A percentile compares a stretch with the other conserved stretches of the same genome.
phyloP scores from a whole-genome alignment of 2,329 filamentous ascomycete genomes.

The Phialophora verrucosa region DNA sequence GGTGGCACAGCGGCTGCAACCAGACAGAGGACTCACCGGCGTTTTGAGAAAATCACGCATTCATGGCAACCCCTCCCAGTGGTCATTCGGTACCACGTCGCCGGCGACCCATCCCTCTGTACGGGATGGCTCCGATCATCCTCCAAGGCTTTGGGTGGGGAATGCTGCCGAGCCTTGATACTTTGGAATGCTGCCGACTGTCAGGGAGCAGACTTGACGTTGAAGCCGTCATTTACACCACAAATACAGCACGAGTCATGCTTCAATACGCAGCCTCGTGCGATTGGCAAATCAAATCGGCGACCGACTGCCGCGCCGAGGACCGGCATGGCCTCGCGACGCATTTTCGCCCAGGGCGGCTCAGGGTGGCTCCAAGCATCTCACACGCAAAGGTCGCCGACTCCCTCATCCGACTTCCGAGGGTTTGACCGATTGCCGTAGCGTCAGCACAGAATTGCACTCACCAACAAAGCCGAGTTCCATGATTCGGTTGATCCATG shows the following conservation, averaged over 20 bases:
- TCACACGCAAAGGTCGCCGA: not conserved
- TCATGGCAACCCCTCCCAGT: not conserved
- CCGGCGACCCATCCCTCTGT: not conserved
- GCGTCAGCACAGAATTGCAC: not conserved
- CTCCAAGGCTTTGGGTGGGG: constrained; percentile 8
- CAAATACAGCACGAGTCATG: constrained; percentile 9
- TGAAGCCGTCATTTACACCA: constrained; percentile 13
- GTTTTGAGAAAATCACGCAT: constrained; percentile 9
- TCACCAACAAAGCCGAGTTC: not conserved
- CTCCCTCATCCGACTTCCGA: constrained; percentile 1
- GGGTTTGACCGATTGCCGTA: constrained; percentile 20
- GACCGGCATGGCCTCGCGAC: not conserved
- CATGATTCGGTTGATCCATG: not conserved
- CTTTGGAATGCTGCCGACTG: not conserved
- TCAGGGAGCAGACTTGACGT: constrained; percentile 6
- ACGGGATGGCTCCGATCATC: not conserved
- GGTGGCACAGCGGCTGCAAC: not conserved
- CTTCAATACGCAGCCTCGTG: constrained; percentile 10
- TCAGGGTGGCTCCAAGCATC: not conserved
- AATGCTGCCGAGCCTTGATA: not conserved
- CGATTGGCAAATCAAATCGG: constrained; percentile 12
- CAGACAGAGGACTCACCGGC: constrained; percentile 2
- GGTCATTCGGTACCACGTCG: constrained; percentile 5
- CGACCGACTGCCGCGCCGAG: constrained; percentile 22
- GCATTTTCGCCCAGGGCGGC: not conserved